Evolutionary conservation across 2,329 filamentous ascomycete genomes (phyloP).

Genomic region (Orbilia ellipsospora): DNA sequence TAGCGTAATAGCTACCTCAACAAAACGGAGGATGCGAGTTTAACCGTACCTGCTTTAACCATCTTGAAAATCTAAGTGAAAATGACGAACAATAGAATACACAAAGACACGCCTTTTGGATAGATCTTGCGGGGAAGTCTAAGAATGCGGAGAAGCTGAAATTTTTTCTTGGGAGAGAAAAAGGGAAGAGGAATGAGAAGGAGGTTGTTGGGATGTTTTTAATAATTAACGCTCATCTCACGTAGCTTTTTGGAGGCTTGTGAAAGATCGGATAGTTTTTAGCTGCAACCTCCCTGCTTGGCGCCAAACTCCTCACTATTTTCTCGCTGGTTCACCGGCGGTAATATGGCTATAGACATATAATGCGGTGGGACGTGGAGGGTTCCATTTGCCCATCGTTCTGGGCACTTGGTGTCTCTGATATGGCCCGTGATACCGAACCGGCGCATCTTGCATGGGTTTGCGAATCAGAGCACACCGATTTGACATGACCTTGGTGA

Average conservation of each 20-base stretch:
- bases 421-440: constrained; percentile 50
- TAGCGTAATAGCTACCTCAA: constrained; percentile 10
- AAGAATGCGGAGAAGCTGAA: constrained; percentile 10
- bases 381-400: too few relatives aligned
- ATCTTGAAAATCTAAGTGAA: constrained; percentile 62
- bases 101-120: not conserved
- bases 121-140: not conserved
- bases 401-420: not conserved
- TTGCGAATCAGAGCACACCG: constrained; percentile 44
- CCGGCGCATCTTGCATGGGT: constrained; percentile 10
- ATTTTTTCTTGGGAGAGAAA: constrained; percentile 5
- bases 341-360: not conserved
- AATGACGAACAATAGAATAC: constrained; percentile 2
- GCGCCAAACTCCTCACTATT: constrained; percentile 5
- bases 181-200: constrained; percentile 13
- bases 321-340: not conserved
- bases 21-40: constrained; percentile 57
- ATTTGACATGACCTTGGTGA: constrained; percentile 25
- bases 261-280: constrained; percentile 47
- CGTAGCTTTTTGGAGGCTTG: constrained; percentile 16
- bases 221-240: constrained; percentile 14
- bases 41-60: constrained; percentile 73
- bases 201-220: constrained; percentile 52
- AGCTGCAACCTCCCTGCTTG: constrained; percentile 31
- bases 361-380: constrained; percentile 1